Evolutionary conservation across 768 basidiomycete genomes (phyloP).

Genomic region (Hygrocybe punicea): DNA sequence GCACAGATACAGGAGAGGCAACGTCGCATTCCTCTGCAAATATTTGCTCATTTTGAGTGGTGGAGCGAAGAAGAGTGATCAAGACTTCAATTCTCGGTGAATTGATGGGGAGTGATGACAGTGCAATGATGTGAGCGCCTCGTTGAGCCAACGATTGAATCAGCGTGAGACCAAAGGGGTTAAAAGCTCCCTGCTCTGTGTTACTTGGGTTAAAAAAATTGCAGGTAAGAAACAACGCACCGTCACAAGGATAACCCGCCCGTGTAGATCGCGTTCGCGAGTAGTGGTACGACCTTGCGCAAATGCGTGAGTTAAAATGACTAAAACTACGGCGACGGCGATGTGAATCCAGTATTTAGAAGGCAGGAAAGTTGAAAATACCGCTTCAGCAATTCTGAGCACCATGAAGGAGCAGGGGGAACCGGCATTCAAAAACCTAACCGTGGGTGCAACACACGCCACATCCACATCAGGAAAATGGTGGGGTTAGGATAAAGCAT

Average conservation of each 20-base stretch:
- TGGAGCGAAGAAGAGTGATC: constrained; percentile 61
- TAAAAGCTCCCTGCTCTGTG: constrained; percentile 62
- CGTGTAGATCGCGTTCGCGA: constrained; percentile 74
- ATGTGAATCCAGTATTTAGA: constrained; percentile 57
- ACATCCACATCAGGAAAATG: too few species aligned
- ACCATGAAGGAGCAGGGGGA: too few species aligned
- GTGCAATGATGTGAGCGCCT: constrained; percentile 77
- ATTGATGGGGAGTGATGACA: constrained; percentile 58
- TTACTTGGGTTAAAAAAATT: constrained; percentile 5
- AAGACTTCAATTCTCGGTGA: constrained; percentile 55
- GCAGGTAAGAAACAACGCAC: constrained; percentile 38
- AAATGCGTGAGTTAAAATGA: constrained; percentile 54
- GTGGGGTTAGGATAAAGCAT: too few species aligned
- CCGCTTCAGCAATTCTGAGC: constrained; percentile 44
- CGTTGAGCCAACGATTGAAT: constrained; percentile 64
- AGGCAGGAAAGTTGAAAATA: constrained; percentile 46
- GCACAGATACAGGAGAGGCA: constrained; percentile 59
- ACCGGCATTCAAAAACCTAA: too few species aligned
- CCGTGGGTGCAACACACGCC: too few species aligned
- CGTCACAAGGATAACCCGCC: constrained; percentile 65
- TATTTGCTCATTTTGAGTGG: constrained; percentile 71
- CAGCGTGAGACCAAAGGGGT: constrained; percentile 66
- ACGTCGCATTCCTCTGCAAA: constrained; percentile 80
- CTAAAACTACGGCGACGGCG: constrained; percentile 38
- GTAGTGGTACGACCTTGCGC: constrained; percentile 67